These are phyloP conservation scores for Xylaria longipes DNA, from an alignment of 495 filamentous ascomycete genomes.

Conservation along the genomic window DNA sequence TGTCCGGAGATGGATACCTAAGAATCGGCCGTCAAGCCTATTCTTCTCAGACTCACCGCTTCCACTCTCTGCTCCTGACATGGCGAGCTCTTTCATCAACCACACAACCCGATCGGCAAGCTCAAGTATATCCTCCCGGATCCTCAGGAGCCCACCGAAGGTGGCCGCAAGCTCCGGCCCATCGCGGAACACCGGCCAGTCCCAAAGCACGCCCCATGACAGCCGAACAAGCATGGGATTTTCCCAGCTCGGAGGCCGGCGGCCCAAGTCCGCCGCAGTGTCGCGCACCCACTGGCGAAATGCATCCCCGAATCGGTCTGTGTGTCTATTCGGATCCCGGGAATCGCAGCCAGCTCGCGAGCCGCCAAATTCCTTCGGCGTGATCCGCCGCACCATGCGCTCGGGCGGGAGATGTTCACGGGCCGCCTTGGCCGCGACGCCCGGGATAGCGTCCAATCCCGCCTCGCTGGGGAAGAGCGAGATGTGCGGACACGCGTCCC, in stretches of 20 bases:
- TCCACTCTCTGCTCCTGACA: neutral
- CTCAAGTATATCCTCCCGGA: slow-evolving; percentile 47
- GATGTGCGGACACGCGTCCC: slow-evolving; percentile 48
- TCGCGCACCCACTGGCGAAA: slow-evolving; percentile 40
- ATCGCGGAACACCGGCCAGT: slow-evolving; percentile 52
- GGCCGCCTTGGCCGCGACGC: slow-evolving; percentile 30
- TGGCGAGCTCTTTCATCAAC: slow-evolving; percentile 40
- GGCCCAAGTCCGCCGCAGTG: slow-evolving; percentile 35
- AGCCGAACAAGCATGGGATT: slow-evolving; percentile 47
- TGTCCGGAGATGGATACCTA: slow-evolving; percentile 49
- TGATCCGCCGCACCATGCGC: slow-evolving; percentile 46
- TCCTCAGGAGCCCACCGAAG: slow-evolving; percentile 48
- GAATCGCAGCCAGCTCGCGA: slow-evolving; percentile 49
- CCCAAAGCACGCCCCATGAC: slow-evolving; percentile 54
- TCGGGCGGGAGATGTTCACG: slow-evolving; percentile 20
- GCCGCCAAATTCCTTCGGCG: slow-evolving; percentile 48
- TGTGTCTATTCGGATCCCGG: slow-evolving; percentile 53
- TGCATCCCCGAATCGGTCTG: slow-evolving; percentile 47
- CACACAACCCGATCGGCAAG: slow-evolving; percentile 38
- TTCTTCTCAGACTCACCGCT: slow-evolving; percentile 11
- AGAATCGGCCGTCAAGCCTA: slow-evolving; percentile 27
- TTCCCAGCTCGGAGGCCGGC: slow-evolving; percentile 30
- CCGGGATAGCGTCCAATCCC: slow-evolving; percentile 45
- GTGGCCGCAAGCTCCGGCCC: slow-evolving; percentile 50
- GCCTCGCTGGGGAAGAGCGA: slow-evolving; percentile 34